These are phyloP conservation scores for Chlamydomonas sp. DNA, from an alignment of 139 green algal species.

Conservation along the genomic window DNA sequence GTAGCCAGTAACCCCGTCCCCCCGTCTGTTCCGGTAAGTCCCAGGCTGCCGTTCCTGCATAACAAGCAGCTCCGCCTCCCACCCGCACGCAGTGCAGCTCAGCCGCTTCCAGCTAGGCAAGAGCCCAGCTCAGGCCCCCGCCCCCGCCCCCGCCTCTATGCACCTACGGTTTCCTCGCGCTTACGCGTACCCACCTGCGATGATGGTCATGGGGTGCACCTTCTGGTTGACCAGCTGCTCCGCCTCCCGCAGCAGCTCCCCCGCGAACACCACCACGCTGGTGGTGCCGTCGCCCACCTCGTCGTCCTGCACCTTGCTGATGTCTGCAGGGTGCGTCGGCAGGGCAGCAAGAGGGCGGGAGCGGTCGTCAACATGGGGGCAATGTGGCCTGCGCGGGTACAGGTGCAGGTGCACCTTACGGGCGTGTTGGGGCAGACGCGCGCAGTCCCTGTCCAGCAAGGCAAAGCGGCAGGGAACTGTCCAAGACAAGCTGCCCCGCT, in stretches of 20 bases:
- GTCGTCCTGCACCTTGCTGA: constrained; percentile 96
- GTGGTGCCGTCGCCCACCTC: constrained; percentile 99
- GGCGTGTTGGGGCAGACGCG: background rate
- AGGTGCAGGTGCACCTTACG: background rate
- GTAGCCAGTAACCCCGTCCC: no score
- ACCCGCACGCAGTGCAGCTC: no score
- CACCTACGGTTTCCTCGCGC: background rate
- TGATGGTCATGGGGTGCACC: constrained; percentile 99
- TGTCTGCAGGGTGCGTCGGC: constrained; percentile 75
- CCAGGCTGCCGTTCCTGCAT: no score
- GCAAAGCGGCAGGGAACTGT: no score
- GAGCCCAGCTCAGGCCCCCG: no score
- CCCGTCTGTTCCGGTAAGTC: no score
- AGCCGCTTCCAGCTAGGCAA: no score
- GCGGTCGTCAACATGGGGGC: background rate
- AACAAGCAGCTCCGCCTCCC: no score
- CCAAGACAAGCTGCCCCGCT: no score
- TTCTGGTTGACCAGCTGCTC: constrained; percentile 94
- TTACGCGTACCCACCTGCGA: constrained; percentile 72
- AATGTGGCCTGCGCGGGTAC: background rate
- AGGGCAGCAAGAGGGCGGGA: background rate
- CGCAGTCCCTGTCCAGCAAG: no score
- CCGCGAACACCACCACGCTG: constrained; percentile 96
- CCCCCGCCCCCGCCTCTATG: no score
- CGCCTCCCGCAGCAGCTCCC: constrained; percentile 96